Evolutionary conservation across 176 grass and related monocot genomes (phyloP).

Genomic region (Hyparrhenia diplandra): DNA sequence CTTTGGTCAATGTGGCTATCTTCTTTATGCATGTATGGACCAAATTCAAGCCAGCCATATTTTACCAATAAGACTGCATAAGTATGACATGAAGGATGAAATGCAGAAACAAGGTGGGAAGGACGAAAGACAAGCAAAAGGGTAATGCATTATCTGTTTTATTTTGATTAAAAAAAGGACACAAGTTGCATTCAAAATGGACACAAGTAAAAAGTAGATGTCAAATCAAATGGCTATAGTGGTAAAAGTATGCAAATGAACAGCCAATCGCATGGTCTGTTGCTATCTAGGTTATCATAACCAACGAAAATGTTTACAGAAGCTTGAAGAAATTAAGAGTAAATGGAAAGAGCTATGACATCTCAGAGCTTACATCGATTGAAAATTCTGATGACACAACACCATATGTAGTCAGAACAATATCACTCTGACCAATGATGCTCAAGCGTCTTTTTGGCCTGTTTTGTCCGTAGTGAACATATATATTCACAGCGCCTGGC

Average conservation of each 20-base stretch:
- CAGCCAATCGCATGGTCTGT: background rate
- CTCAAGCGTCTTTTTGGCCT: constrained; percentile 79
- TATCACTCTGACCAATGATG: constrained; percentile 68
- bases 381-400: constrained; percentile 94
- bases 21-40: background rate
- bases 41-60: constrained; percentile 1
- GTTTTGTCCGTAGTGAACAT: constrained; percentile 96
- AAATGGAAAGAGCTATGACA: constrained; percentile 30
- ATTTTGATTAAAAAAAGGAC: background rate
- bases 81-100: background rate
- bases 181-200: background rate
- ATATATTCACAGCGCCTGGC: constrained; percentile 58
- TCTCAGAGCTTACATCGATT: constrained; percentile 50
- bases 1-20: background rate
- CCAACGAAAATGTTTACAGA: background rate
- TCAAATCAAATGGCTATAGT: background rate
- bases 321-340: constrained; percentile 1
- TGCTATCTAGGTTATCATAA: constrained; percentile 1
- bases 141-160: constrained; percentile 1
- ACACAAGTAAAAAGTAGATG: background rate
- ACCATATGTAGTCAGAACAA: constrained; percentile 96
- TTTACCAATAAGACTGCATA: constrained; percentile 10
- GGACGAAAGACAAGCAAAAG: constrained; percentile 1
- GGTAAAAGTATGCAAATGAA: background rate
- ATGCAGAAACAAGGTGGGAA: background rate